Evolutionary conservation across 2,329 filamentous ascomycete species (phyloP).

Genomic region (Fusarium transvaalense): DNA sequence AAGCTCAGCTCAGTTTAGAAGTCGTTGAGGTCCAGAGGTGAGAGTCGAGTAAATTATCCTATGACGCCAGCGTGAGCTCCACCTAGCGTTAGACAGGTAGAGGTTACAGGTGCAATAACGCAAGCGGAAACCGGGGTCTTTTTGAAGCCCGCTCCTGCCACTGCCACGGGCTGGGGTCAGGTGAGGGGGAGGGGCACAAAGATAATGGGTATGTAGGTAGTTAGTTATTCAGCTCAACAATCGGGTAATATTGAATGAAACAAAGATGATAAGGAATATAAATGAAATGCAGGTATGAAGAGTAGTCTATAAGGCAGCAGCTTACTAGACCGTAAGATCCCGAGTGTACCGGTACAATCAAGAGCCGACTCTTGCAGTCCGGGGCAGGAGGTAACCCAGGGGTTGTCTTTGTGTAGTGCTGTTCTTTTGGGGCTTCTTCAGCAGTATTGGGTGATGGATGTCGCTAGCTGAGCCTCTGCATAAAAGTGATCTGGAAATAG

Average conservation of each 20-base stretch:
- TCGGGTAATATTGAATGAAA: not conserved
- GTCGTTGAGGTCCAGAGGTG: conserved; percentile 13
- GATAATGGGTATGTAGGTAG: no score
- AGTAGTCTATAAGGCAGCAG: conserved; percentile 13
- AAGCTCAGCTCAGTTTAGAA: not conserved
- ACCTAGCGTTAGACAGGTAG: conserved; percentile 11
- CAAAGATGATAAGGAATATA: not conserved
- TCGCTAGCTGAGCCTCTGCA: conserved; percentile 17
- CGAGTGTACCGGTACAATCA: conserved; percentile 29
- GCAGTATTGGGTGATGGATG: conserved; percentile 7
- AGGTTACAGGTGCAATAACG: conserved; percentile 6
- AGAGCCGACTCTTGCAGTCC: conserved; percentile 19
- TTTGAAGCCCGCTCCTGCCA: conserved; percentile 24
- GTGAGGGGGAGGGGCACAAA: conserved; percentile 42
- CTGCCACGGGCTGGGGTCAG: conserved; percentile 14
- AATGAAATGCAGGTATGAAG: not conserved
- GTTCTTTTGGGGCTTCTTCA: conserved; percentile 6
- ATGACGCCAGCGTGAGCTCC: conserved; percentile 38
- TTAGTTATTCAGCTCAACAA: not conserved
- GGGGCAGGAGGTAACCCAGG: conserved; percentile 27
- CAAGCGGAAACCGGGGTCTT: conserved; percentile 27
- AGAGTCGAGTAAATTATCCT: conserved; percentile 36
- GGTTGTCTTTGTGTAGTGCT: conserved; percentile 1
- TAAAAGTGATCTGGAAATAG: conserved; percentile 3
- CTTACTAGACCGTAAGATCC: conserved; percentile 32